phyloP scores from a whole-genome alignment of 352 stramenopile species.

The Globisporangium carolinianum region DNA sequence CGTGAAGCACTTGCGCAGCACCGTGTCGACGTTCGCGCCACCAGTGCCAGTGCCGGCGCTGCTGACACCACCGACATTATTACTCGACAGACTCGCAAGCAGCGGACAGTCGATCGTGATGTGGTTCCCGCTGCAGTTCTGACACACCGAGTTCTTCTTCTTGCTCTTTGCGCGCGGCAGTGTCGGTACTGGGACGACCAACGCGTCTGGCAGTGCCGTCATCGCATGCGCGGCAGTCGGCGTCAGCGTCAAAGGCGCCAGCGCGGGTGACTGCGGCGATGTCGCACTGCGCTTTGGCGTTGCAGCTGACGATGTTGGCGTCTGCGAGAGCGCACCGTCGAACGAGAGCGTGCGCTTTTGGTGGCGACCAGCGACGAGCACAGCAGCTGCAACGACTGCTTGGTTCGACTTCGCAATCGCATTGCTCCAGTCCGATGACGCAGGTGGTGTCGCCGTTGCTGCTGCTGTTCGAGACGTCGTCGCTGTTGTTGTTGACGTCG shows the following conservation, averaged over 20 bases:
- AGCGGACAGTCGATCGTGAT: constrained; percentile 76
- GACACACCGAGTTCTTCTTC: constrained; percentile 58
- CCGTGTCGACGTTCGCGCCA: constrained; percentile 43
- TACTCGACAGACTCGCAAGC: constrained; percentile 27
- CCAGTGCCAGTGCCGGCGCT: constrained; percentile 13
- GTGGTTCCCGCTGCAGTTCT: constrained; percentile 76
- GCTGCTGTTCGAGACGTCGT: too few species aligned
- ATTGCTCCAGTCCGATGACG: constrained; percentile 21
- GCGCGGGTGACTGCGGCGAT: not conserved
- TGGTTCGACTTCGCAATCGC: constrained; percentile 26
- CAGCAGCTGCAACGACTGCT: constrained; percentile 32
- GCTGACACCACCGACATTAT: too few species aligned
- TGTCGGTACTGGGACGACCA: constrained; percentile 24
- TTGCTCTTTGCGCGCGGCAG: constrained; percentile 48
- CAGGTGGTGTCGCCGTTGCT: not conserved
- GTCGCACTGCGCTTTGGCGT: not conserved
- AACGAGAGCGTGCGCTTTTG: constrained; percentile 37
- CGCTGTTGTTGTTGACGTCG: too few species aligned
- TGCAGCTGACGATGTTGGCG: not conserved
- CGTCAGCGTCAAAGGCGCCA: not conserved
- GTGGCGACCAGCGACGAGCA: constrained; percentile 30
- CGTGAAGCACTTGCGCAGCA: constrained; percentile 82
- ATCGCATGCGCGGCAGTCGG: constrained; percentile 14
- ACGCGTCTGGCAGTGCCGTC: constrained; percentile 7
- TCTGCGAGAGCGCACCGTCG: constrained; percentile 10